Base-by-base conservation (phyloP, 2,329 filamentous ascomycete species). In the Stachybotrys chlorohalonatus region DNA sequence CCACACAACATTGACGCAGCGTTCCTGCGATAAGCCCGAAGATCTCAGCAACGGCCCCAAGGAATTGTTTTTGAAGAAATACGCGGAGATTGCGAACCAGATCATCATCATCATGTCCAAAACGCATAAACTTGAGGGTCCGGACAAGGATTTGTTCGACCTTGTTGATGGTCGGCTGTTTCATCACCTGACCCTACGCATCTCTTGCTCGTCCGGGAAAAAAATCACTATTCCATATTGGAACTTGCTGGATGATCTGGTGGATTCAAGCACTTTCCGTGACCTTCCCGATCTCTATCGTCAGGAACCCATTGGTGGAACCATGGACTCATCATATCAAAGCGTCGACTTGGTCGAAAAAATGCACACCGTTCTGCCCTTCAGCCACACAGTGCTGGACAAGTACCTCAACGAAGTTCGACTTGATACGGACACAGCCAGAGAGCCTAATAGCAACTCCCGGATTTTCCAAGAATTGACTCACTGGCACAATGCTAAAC, bases 401-500 rank as follows among this genome's bases (percentile, higher is more conserved):
- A 62, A 64, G 7, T 78, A 75, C 56, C 62, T 82, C n/a, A 60
- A 67, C 42, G 66, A 68, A 5, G 69, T 80, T 11, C 64, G 71
- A 11, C 59, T 80, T 11, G 60, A 67, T 0, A 64, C 70, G 6
- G 61, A 66, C 9, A 53, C 59, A 17, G 58, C 55, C 5, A 63
- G 67, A 30, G 57, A 66, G 17, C 39, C 52, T 1, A 56, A 60
- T 5, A 51, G 60, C 1, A 48, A 55, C 8, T 59, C 68, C 57
- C 70, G 69, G 51, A 61, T 76, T 15, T 80, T 77, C 59, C 63
- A 71, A 55, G 78, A 83, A 54, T 66, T 77, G 3, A 69, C 71
- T 0, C 82, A 87, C 62, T 87, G 83, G 85, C 83, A 87, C 59
- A 84, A 82, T 54, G 72, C 76, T 39, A 82, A 80, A 59, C 76